phyloP scores from a whole-genome alignment of 768 basidiomycete genomes.

The Lactifluus echinatus region DNA sequence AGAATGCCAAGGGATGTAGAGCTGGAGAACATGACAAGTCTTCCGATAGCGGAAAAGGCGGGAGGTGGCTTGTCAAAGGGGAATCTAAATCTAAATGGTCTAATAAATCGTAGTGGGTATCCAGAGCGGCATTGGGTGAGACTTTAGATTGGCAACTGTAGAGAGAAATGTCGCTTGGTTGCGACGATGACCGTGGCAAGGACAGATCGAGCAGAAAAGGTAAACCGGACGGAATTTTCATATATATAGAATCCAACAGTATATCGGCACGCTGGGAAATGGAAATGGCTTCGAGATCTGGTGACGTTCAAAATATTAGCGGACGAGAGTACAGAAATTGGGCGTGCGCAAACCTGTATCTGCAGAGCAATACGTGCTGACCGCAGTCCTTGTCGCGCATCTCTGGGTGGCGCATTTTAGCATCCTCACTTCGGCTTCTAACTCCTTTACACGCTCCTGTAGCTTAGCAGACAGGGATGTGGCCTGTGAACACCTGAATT shows the following conservation, averaged over 20 bases:
- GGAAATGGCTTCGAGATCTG: neutral
- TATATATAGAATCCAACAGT: neutral
- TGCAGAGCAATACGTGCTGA: neutral
- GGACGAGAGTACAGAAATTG: neutral
- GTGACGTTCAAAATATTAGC: neutral
- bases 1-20: neutral
- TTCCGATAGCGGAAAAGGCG: neutral
- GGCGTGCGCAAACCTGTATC: neutral
- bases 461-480: neutral
- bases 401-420: neutral
- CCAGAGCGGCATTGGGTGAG: neutral
- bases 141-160: neutral
- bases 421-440: slow-evolving; percentile 2
- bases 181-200: neutral
- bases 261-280: neutral
- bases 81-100: neutral
- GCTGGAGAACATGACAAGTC: neutral
- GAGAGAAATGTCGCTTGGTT: neutral
- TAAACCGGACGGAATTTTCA: neutral
- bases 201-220: neutral
- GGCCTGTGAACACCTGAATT: neutral
- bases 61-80: neutral
- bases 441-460: neutral
- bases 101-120: neutral
- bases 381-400: neutral